phyloP scores from a whole-genome alignment of 2,329 filamentous ascomycete genomes.

The Pestalotiopsis sp. region DNA sequence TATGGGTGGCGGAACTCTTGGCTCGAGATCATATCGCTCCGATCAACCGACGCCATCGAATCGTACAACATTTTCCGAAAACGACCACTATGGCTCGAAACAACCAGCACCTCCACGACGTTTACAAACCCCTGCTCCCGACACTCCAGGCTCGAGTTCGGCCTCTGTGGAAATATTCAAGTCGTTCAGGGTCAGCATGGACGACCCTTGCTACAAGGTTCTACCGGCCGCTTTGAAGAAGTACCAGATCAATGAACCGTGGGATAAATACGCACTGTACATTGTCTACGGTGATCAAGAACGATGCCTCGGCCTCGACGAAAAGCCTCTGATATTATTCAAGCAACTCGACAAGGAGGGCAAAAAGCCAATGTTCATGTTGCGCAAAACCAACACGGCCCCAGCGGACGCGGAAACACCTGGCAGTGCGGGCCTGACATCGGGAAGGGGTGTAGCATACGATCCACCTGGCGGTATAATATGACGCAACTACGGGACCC shows the following conservation, averaged over 20 bases:
- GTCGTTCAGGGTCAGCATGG: constrained; percentile 95
- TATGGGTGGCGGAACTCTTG: constrained; percentile 55
- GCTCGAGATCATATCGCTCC: constrained; percentile 61
- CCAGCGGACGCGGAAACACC: constrained; percentile 52
- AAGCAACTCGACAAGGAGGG: constrained; percentile 97
- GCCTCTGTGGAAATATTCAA: constrained; percentile 94
- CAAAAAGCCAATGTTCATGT: constrained; percentile 99
- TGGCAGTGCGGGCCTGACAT: constrained; percentile 55
- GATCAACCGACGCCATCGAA: constrained; percentile 58
- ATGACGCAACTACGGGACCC: constrained; percentile 29
- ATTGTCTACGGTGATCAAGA: constrained; percentile 99
- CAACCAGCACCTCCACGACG: constrained; percentile 53
- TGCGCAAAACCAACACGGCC: constrained; percentile 68
- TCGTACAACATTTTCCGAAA: constrained; percentile 57
- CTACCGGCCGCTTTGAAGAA: constrained; percentile 94
- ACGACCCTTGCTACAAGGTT: constrained; percentile 97
- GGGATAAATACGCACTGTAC: constrained; percentile 96
- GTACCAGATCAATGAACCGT: constrained; percentile 97
- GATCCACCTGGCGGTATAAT: constrained; percentile 65
- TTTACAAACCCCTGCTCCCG: constrained; percentile 63
- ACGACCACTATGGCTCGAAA: constrained; percentile 45
- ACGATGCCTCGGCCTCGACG: constrained; percentile 85
- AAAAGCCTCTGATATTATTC: constrained; percentile 93
- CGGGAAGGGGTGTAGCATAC: constrained; percentile 47
- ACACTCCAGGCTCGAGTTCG: constrained; percentile 59